Evolutionary conservation across 2,329 filamentous ascomycete genomes (phyloP), one percentile per base, ranked within the genome.

Genomic region (Pseudogymnoascus sp.): DNA sequence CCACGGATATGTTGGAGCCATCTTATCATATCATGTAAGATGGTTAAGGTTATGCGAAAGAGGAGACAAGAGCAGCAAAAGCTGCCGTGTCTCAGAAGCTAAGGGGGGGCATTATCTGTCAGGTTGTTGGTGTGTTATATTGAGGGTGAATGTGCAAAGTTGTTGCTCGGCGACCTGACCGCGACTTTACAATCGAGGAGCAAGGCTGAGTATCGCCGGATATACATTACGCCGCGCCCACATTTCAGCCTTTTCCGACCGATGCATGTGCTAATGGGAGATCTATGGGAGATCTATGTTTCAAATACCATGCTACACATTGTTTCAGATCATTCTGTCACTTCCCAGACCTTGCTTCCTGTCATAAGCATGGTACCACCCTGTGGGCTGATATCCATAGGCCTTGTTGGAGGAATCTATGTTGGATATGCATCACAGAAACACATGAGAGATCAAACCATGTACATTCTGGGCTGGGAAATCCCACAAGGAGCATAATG

Each of bases 1-100:
- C 71, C 70, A 71, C 60, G 71, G 69, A 62, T 62, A 72, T n/a
- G 64, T 67, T 66, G 70, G 69, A 64, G 72, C 64, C 71, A 73
- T 72, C 58, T 63, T 69, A 55, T 55, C 48, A 55, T 55, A 55
- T 33, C 29, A 55, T 33, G 29, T 35, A 55, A 55, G 48, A 55
- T 55, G 48, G 48, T 55, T 33, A 29, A 55, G 48, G 48, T 5
- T 55, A 35, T 55, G 9, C 48, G 48, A 55, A 52, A 55, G 29
- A 55, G 48, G 48, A 55, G 48, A 55, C 48, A 55, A 55, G 15
- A 55, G 48, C 48, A 55, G 48, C 48, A 55, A 33, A 55, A 55
- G 48, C 48, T 12, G 48, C 48, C 29, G 48, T 55, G 48, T 55
- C 48, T 55, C 48, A 55, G 48, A 55, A 35, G 29, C 48, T 35